Base-by-base conservation (phyloP, 1,284 basidiomycete genomes). In the Cutaneotrichosporon sp. region DNA sequence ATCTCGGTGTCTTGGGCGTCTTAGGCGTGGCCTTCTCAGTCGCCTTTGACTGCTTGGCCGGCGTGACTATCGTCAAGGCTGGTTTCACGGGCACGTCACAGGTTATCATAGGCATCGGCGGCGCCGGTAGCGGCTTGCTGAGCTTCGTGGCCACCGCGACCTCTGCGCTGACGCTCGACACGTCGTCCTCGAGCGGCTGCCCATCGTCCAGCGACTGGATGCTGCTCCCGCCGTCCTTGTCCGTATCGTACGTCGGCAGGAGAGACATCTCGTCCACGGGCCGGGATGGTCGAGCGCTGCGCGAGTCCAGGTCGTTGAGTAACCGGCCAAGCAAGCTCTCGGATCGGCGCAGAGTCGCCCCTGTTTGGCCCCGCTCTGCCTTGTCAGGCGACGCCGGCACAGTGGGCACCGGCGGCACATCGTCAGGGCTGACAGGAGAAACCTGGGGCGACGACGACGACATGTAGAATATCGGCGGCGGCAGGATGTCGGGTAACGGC, bases 321-420 rank as follows among this genome's bases (percentile, higher is more conserved):
- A 59, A 37, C 47, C 52, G 55, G 14, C 51, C 46, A 8, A 59
- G 46, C 36, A 59, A 46, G 22, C 57, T 59, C 8, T 44, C 46
- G 7, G 42, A 52, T 21, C 43, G 57, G 42, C 35, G 18, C 20
- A 56, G 12, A 4, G 26, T 40, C 17, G 52, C 38, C n/a, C n/a
- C n/a, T n/a, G n/a, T n/a, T n/a, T n/a, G n/a, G n/a, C n/a, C n/a
- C n/a, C n/a, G n/a, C n/a, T n/a, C n/a, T n/a, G n/a, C n/a, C n/a
- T n/a, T n/a, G n/a, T n/a, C n/a, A n/a, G n/a, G n/a, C n/a, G n/a
- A n/a, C n/a, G n/a, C n/a, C n/a, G n/a, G n/a, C n/a, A n/a, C n/a
- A n/a, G n/a, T n/a, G n/a, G n/a, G n/a, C n/a, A n/a, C 15, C 23
- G 41, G 18, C 17, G 36, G 41, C 42, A 22, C 15, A 14, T 37